phyloP scores from a whole-genome alignment of 2,329 filamentous ascomycete species.

The Ophiostoma sp. region DNA sequence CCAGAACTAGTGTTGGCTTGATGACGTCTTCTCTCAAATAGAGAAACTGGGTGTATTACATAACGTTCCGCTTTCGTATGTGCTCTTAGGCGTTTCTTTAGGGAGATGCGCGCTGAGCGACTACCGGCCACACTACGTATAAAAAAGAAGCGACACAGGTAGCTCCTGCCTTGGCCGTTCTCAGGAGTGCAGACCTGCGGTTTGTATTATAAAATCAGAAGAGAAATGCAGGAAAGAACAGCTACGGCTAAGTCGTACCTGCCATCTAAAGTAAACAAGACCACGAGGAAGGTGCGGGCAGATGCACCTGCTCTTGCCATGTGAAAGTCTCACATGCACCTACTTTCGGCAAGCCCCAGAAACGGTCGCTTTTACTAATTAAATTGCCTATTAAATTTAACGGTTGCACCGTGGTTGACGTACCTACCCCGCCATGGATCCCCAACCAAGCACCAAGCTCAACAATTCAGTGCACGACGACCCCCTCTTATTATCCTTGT shows the following conservation, averaged over 20 bases:
- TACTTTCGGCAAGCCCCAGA: neutral
- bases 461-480: constrained; percentile 16
- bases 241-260: neutral
- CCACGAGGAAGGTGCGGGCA: neutral
- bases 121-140: too few species aligned
- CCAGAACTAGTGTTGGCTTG: too few species aligned
- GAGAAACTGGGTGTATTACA: too few species aligned
- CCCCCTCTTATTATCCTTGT: neutral
- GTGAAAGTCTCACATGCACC: constrained; percentile 10
- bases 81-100: too few species aligned
- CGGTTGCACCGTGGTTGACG: neutral
- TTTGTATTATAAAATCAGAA: neutral
- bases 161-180: neutral
- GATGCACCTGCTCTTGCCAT: constrained; percentile 1
- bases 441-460: constrained; percentile 19
- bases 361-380: neutral
- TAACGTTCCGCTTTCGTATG: too few species aligned
- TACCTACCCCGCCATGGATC: constrained; percentile 18
- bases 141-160: neutral
- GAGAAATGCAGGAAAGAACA: neutral
- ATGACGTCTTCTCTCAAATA: too few species aligned
- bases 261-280: neutral
- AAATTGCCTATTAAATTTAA: neutral
- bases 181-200: neutral
- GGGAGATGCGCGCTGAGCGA: too few species aligned